phyloP scores from a whole-genome alignment of 805 yeast genomes.

The Lipomyces mesembrius region DNA sequence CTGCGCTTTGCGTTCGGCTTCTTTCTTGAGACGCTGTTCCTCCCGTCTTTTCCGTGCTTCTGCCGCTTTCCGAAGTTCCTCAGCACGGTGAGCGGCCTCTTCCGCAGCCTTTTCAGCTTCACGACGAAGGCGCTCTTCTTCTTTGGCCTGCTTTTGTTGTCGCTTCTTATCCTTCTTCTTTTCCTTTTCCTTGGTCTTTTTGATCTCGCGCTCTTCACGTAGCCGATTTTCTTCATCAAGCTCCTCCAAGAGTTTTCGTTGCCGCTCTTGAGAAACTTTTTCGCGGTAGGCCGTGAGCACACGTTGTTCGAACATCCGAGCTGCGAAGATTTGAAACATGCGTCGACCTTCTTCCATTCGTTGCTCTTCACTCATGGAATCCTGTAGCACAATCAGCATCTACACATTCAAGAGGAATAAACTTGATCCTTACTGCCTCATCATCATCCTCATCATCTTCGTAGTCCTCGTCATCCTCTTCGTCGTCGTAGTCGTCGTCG shows the following conservation, averaged over 20 bases:
- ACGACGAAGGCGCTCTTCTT: conserved; percentile 47
- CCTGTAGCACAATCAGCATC: conserved; percentile 19
- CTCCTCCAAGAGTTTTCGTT: conserved; percentile 45
- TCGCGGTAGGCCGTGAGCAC: conserved; percentile 78
- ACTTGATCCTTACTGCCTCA: conserved; percentile 19
- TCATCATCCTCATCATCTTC: conserved; percentile 41
- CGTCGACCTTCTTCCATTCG: conserved; percentile 79
- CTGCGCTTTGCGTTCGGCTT: conserved; percentile 44
- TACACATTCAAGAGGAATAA: background rate
- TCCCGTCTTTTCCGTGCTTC: conserved; percentile 38
- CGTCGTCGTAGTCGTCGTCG: conserved; percentile 45
- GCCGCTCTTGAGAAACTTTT: conserved; percentile 72
- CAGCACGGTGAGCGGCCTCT: conserved; percentile 37
- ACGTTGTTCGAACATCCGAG: conserved; percentile 74
- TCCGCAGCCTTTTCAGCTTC: conserved; percentile 46
- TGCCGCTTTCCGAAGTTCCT: conserved; percentile 33
- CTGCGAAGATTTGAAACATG: conserved; percentile 77
- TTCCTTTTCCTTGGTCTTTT: conserved; percentile 49
- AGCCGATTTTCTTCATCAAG: conserved; percentile 41
- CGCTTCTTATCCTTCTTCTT: conserved; percentile 51
- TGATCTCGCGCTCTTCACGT: conserved; percentile 43
- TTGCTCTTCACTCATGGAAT: conserved; percentile 54
- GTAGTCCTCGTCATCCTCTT: conserved; percentile 42
- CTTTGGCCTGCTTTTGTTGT: conserved; percentile 47
- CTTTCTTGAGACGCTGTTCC: conserved; percentile 38